Conservation (phyloP, 306 rosid genomes). For the Trichosanthes truncata region DNA sequence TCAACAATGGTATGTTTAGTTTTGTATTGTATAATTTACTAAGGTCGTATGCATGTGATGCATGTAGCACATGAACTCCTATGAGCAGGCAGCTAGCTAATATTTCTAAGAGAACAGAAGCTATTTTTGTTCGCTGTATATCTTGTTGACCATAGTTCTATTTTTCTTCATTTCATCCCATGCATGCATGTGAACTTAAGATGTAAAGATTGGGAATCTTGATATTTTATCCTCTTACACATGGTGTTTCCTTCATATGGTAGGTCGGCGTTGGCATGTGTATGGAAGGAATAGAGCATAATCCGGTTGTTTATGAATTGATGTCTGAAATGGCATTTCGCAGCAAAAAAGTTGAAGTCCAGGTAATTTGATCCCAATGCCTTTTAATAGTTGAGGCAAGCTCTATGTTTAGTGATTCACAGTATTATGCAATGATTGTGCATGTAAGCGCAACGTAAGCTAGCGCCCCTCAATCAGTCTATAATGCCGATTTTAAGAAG, state of each 20-base stretch:
- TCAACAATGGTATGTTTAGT: slow-evolving; percentile 68
- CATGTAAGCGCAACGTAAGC: neutral
- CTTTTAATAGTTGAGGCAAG: neutral
- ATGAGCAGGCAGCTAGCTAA: neutral
- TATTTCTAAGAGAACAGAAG: neutral
- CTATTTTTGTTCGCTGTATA: neutral
- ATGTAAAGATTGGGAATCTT: neutral
- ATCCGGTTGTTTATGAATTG: slow-evolving; percentile 76
- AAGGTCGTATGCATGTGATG: neutral
- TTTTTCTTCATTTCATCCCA: neutral
- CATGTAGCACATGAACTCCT: neutral
- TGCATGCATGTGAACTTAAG: neutral
- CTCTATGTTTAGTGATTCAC: neutral
- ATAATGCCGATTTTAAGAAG: neutral
- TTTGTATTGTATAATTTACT: neutral
- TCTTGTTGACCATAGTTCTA: neutral
- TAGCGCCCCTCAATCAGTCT: neutral
- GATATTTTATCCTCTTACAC: slow-evolving; percentile 2
- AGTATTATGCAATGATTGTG: neutral
- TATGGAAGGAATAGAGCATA: slow-evolving; percentile 98
- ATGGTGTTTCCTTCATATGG: slow-evolving; percentile 4
- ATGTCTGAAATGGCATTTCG: slow-evolving; percentile 96
- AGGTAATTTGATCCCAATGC: slow-evolving; percentile 30
- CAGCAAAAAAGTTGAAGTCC: slow-evolving; percentile 49
- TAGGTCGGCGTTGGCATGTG: slow-evolving; percentile 98